Conservation (phyloP, 257 asterid species). For the Nicotiana paniculata region DNA sequence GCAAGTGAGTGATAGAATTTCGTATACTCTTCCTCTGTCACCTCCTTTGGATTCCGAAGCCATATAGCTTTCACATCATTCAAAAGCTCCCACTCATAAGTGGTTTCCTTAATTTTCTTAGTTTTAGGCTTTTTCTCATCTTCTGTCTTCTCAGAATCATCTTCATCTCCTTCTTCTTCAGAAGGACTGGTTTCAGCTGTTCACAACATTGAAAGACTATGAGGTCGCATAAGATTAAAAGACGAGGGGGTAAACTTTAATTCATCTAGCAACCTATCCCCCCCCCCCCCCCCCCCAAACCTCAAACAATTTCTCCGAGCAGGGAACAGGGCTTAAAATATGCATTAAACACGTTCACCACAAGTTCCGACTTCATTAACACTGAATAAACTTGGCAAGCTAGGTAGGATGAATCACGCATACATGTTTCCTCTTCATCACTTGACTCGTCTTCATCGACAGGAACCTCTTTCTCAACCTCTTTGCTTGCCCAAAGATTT, state of each 20-base stretch:
- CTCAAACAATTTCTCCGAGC: no score
- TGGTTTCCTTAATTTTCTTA: slow-evolving; percentile 70
- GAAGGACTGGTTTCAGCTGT: slow-evolving; percentile 70
- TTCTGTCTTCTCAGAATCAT: slow-evolving; percentile 58
- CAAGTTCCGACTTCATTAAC: slow-evolving; percentile 3
- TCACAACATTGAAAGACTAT: slow-evolving; percentile 7
- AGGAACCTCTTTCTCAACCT: slow-evolving; percentile 84
- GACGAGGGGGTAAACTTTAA: no score
- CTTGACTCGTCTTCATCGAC: slow-evolving; percentile 70
- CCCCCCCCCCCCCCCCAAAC: no score
- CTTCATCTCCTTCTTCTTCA: slow-evolving; percentile 58
- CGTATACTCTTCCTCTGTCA: slow-evolving; percentile 77
- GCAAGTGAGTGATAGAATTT: slow-evolving; percentile 82
- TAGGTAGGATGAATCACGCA: slow-evolving; percentile 9
- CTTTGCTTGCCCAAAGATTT: slow-evolving; percentile 81
- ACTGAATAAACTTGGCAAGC: background rate
- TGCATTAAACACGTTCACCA: background rate
- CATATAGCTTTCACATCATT: slow-evolving; percentile 91
- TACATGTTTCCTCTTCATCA: slow-evolving; percentile 71
- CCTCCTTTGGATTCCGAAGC: slow-evolving; percentile 87
- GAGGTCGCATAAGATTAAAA: no score
- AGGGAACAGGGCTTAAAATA: background rate
- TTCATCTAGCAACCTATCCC: no score
- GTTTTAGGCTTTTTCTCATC: slow-evolving; percentile 76
- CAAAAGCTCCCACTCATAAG: slow-evolving; percentile 85